phyloP scores from a whole-genome alignment of 148 eudicot genomes.

The Chenopodium quinoa region DNA sequence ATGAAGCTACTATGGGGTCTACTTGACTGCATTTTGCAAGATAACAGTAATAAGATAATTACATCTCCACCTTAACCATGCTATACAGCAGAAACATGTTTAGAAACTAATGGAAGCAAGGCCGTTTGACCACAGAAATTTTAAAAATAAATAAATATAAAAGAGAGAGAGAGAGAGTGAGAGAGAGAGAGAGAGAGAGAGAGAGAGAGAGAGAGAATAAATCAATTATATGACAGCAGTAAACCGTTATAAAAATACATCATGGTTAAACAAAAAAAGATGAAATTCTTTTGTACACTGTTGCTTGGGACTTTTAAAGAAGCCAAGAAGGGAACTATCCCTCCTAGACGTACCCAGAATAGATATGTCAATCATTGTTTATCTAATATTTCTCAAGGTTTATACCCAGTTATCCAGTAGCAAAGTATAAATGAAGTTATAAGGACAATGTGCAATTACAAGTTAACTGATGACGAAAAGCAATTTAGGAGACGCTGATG shows the following conservation, averaged over 20 bases:
- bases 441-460: neutral
- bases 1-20: constrained; percentile 98
- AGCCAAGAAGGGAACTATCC: neutral
- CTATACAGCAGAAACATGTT: neutral
- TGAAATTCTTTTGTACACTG: neutral
- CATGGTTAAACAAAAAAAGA: neutral
- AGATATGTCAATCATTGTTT: neutral
- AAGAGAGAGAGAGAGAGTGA: too few relatives aligned
- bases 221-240: neutral
- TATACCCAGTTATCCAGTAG: neutral
- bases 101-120: neutral
- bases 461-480: neutral
- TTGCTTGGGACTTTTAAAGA: neutral
- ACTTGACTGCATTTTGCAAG: constrained; percentile 57
- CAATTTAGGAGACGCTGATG: neutral
- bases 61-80: neutral
- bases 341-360: neutral
- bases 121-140: neutral
- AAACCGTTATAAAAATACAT: too few relatives aligned
- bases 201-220: neutral
- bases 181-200: too few relatives aligned
- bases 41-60: neutral
- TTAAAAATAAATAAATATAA: too few relatives aligned
- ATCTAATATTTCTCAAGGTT: neutral
- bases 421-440: neutral